Conservation (phyloP, 495 filamentous ascomycete genomes). For the Hypoxylon trugodes region DNA sequence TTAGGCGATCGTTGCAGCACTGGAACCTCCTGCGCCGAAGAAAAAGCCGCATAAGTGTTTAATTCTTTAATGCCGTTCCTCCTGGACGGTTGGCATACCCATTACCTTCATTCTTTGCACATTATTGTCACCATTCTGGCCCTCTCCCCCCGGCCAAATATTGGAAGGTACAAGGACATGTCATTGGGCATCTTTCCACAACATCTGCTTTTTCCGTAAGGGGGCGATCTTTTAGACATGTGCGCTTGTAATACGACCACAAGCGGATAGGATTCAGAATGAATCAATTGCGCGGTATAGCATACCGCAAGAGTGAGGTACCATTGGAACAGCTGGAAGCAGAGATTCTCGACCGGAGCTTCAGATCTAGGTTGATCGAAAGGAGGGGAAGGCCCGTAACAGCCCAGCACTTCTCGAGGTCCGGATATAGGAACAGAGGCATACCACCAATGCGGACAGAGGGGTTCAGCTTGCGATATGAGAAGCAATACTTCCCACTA, state of each 20-base stretch:
- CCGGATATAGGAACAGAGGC: constrained; percentile 19
- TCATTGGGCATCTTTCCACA: constrained; percentile 26
- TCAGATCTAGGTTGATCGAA: constrained; percentile 23
- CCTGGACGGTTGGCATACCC: not conserved
- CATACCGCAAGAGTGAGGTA: constrained; percentile 34
- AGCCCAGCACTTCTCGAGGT: constrained; percentile 35
- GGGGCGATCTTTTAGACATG: constrained; percentile 41
- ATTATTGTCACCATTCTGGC: constrained; percentile 17
- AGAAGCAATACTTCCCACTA: constrained; percentile 2
- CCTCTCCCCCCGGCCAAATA: constrained; percentile 6
- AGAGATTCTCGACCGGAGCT: constrained; percentile 29
- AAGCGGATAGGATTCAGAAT: constrained; percentile 42
- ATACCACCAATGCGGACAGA: constrained; percentile 18
- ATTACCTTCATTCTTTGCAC: constrained; percentile 21
- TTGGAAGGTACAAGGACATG: constrained; percentile 30
- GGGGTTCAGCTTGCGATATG: constrained; percentile 11
- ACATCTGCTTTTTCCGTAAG: constrained; percentile 41
- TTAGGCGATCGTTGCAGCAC: constrained; percentile 87
- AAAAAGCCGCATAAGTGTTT: constrained; percentile 63
- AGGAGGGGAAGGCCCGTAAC: constrained; percentile 15
- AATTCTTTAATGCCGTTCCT: constrained; percentile 53
- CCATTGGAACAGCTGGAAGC: constrained; percentile 21
- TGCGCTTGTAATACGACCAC: constrained; percentile 38
- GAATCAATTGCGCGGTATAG: constrained; percentile 37
- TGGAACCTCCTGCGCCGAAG: constrained; percentile 83